Evolutionary conservation across 2,329 filamentous ascomycete genomes (phyloP), one percentile per base, ranked within the genome.

Genomic region (Malbranchea cinnamomea): DNA sequence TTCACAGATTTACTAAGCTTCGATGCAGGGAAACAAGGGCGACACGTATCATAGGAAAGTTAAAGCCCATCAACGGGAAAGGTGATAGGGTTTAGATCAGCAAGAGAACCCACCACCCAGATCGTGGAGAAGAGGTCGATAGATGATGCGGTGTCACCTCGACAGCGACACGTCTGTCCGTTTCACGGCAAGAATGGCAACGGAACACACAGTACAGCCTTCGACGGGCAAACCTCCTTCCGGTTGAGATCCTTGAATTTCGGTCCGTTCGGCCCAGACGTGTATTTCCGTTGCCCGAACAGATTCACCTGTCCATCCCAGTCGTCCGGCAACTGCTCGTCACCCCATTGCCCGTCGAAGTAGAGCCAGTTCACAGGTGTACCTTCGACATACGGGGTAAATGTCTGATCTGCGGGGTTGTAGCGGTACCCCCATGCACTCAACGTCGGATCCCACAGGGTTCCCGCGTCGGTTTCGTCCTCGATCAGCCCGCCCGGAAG

Each of bases 281-380:
- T 53, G 42, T 64, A 77, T 44, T 68, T 70, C n/a, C 59, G 45
- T 48, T 72, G 61, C 13, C 69, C 61, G 28, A 66, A 65, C 3
- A 61, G 36, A 23, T 43, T 36, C 8, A 42, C 22, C 37, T 50
- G 51, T 31, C 52, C 51, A 28, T 64, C 57, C 20, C 59, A 60
- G n/a, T 56, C 50, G 2, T 57, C 52, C 0, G 65, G 61, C 32
- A 74, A 69, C 41, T 68, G 59, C 36, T 68, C 48, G 41, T 78
- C 72, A 2, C 74, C 74, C 74, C 73, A 79, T 18, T 53, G 50
- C 0, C 74, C 74, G 15, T 52, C 52, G 44, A 64, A 78, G 22
- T 62, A 44, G 36, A 78, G 54, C 54, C 64, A 76, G 9, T 56
- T 59, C 2, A 65, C 53, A 0, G 74, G 71, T 26, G 52, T 56